phyloP scores from a whole-genome alignment of 73 alveolate genomes.

The Symbiodinium natans region DNA sequence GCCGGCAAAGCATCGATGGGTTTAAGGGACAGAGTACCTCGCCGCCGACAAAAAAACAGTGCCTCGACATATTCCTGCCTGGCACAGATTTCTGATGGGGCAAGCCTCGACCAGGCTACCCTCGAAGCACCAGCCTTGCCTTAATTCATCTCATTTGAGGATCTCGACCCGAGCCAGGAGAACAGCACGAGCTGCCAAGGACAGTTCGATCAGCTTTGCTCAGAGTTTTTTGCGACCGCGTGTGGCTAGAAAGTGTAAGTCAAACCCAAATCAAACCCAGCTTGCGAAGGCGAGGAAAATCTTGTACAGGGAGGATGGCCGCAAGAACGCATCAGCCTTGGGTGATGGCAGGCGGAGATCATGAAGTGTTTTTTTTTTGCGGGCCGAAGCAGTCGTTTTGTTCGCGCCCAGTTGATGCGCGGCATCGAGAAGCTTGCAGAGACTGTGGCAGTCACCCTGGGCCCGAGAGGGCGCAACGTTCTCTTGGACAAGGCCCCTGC shows the following conservation, averaged over 20 bases:
- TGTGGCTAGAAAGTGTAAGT: too few relatives aligned
- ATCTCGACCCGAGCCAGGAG: slow-evolving; percentile 9
- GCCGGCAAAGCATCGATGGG: too few relatives aligned
- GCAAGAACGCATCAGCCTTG: slow-evolving; percentile 24
- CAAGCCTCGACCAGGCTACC: too few relatives aligned
- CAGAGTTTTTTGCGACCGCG: too few relatives aligned
- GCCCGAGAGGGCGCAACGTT: slow-evolving; percentile 97
- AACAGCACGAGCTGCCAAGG: not conserved
- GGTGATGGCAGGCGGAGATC: not conserved
- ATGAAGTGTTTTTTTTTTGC: not conserved
- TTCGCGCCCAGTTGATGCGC: slow-evolving; percentile 94
- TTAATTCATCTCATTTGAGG: not conserved
- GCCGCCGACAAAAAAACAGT: too few relatives aligned
- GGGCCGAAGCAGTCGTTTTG: not conserved
- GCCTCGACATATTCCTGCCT: too few relatives aligned
- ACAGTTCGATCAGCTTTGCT: too few relatives aligned
- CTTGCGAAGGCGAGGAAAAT: slow-evolving; percentile 82
- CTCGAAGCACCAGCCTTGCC: too few relatives aligned
- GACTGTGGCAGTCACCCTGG: slow-evolving; percentile 97
- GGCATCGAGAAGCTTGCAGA: slow-evolving; percentile 97
- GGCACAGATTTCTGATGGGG: too few relatives aligned
- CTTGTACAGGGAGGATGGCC: slow-evolving; percentile 80
- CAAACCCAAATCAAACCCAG: too few relatives aligned
- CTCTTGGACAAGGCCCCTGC: slow-evolving; percentile 95
- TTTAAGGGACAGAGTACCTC: too few relatives aligned